Evolutionary conservation across 2,329 filamentous ascomycete species (phyloP).

Genomic region (Diaporthe sp.): DNA sequence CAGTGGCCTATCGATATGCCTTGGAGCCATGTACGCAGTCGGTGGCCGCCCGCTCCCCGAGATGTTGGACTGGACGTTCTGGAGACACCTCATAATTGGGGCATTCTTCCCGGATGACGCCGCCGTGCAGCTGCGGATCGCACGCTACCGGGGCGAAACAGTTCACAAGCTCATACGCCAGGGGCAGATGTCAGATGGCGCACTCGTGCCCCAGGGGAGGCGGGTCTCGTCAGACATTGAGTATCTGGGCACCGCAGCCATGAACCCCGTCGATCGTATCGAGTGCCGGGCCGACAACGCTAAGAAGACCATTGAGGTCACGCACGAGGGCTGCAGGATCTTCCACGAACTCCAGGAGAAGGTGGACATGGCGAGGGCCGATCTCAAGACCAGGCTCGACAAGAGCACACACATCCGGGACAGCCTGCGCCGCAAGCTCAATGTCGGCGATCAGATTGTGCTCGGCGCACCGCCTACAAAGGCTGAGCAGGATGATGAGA

Average conservation of each 20-base stretch:
- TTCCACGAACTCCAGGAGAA: constrained; percentile 33
- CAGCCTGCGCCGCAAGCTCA: constrained; percentile 21
- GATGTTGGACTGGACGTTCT: constrained; percentile 26
- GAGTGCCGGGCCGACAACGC: constrained; percentile 29
- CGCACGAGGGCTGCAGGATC: constrained; percentile 26
- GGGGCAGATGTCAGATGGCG: constrained; percentile 19
- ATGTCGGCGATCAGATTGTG: background rate
- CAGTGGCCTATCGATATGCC: constrained; percentile 16
- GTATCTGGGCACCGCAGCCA: constrained; percentile 8
- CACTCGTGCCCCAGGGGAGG: background rate
- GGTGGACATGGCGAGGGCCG: constrained; percentile 19
- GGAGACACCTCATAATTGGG: constrained; percentile 18
- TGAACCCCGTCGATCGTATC: constrained; percentile 25
- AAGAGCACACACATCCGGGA: constrained; percentile 24
- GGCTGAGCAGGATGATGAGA: constrained; percentile 9
- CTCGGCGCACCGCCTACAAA: background rate
- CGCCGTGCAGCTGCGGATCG: constrained; percentile 6
- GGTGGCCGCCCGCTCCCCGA: constrained; percentile 12
- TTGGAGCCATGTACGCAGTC: constrained; percentile 30
- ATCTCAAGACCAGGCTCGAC: constrained; percentile 27
- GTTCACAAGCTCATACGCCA: constrained; percentile 31
- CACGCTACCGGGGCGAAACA: constrained; percentile 1
- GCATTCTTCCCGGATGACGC: constrained; percentile 9
- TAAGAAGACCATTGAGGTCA: background rate
- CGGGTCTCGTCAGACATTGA: constrained; percentile 15